Conservation (phyloP, 164 flowering plant species). For the Sedum album region DNA sequence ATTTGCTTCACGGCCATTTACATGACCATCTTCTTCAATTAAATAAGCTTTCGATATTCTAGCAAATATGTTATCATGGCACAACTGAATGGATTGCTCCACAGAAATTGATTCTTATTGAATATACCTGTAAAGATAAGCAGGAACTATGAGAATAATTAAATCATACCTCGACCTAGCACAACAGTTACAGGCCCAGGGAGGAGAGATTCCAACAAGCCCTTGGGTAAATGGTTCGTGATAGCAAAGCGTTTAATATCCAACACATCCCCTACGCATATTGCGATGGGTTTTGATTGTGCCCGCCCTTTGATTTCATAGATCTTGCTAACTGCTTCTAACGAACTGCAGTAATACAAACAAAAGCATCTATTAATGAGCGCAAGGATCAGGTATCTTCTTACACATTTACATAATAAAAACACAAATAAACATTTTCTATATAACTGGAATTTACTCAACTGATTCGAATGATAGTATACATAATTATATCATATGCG, state of each 20-base stretch:
- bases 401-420: background rate
- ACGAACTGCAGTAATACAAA: slow-evolving; percentile 40
- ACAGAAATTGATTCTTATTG: background rate
- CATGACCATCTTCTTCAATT: background rate
- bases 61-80: background rate
- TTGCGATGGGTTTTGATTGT: slow-evolving; percentile 83
- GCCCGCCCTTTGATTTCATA: slow-evolving; percentile 95
- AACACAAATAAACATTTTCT: background rate
- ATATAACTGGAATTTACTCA: background rate
- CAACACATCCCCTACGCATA: slow-evolving; percentile 82
- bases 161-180: slow-evolving; percentile 57
- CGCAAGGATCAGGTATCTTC: background rate
- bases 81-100: background rate
- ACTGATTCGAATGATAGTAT: background rate
- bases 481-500: background rate
- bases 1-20: background rate
- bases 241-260: slow-evolving; percentile 67
- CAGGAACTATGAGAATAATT: background rate
- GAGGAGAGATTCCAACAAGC: slow-evolving; percentile 73
- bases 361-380: background rate
- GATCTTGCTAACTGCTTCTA: slow-evolving; percentile 74
- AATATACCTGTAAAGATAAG: background rate
- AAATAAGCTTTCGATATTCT: background rate
- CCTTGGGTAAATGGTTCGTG: slow-evolving; percentile 68
- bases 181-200: slow-evolving; percentile 97